phyloP scores from a whole-genome alignment of 768 basidiomycete species.

The Suillus decipiens region DNA sequence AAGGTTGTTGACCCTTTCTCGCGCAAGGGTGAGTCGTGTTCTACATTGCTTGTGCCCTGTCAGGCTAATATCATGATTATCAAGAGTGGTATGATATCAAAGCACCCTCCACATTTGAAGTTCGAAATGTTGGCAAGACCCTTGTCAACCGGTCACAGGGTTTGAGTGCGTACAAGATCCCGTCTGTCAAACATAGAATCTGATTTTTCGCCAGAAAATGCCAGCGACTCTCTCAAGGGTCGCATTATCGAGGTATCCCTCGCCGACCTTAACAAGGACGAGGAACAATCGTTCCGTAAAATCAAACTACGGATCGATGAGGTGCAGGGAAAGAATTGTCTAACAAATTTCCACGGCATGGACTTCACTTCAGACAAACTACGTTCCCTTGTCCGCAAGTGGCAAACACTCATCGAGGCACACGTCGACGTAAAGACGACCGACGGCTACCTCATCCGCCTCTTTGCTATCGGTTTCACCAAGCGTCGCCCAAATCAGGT shows the following conservation, averaged over 20 bases:
- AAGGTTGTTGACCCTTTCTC: conserved; percentile 99
- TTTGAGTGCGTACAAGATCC: conserved; percentile 70
- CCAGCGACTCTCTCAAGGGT: conserved; percentile 97
- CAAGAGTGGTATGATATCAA: conserved; percentile 99
- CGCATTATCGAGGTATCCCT: conserved; percentile 96
- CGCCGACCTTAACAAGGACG: conserved; percentile 98
- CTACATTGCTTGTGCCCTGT: not conserved
- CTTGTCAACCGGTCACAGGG: conserved; percentile 98
- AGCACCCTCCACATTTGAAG: conserved; percentile 97
- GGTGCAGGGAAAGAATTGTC: conserved; percentile 97
- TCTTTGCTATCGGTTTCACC: conserved; percentile 99
- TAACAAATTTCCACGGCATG: conserved; percentile 99
- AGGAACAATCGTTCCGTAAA: conserved; percentile 99
- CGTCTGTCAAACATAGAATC: conserved; percentile 8
- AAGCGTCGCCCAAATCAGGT: conserved; percentile 96
- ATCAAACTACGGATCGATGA: conserved; percentile 98
- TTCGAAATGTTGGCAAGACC: conserved; percentile 96
- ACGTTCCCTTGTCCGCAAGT: conserved; percentile 98
- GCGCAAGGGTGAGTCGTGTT: conserved; percentile 76
- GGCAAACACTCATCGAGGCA: conserved; percentile 99
- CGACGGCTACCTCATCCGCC: conserved; percentile 98
- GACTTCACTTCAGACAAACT: conserved; percentile 99
- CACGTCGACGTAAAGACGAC: conserved; percentile 99
- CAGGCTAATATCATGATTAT: conserved; percentile 10
- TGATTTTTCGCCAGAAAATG: conserved; percentile 70